phyloP scores from a whole-genome alignment of 306 rosid species.

The Calophaca sinica region DNA sequence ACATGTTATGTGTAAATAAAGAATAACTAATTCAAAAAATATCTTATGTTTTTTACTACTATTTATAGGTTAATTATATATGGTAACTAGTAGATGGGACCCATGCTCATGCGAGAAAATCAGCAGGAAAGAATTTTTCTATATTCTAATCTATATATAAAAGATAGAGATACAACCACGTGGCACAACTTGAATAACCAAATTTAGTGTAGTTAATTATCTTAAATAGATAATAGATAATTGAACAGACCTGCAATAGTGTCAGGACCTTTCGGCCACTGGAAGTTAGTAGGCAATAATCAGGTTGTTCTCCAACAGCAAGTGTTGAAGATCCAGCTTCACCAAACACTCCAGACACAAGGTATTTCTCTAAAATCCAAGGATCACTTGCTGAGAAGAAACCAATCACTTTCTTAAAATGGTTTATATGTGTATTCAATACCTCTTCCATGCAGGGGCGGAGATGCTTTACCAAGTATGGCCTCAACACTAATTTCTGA shows the following conservation, averaged over 20 bases:
- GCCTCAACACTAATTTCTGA: conserved; percentile 58
- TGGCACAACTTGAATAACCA: too few relatives aligned
- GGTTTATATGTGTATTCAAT: conserved; percentile 59
- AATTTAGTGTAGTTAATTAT: too few relatives aligned
- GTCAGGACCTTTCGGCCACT: conserved; percentile 75
- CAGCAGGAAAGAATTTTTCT: too few relatives aligned
- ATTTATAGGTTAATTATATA: not conserved
- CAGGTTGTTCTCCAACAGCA: conserved; percentile 54
- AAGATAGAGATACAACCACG: too few relatives aligned
- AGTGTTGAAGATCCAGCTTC: conserved; percentile 51
- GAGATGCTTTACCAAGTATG: conserved; percentile 58
- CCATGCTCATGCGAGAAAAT: too few relatives aligned
- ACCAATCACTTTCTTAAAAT: conserved; percentile 62
- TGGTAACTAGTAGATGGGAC: not conserved
- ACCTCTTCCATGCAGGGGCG: conserved; percentile 67
- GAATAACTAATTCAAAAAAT: not conserved
- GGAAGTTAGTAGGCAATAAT: conserved; percentile 70
- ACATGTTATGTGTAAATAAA: conserved; percentile 21
- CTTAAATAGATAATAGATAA: not conserved
- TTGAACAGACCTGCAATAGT: conserved; percentile 66
- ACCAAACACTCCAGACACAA: conserved; percentile 62
- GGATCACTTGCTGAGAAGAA: conserved; percentile 66
- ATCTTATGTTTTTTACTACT: not conserved
- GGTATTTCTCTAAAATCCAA: conserved; percentile 75
- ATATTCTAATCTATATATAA: too few relatives aligned